phyloP scores from a whole-genome alignment of 768 basidiomycete genomes.

The Podaxis rugospora region DNA sequence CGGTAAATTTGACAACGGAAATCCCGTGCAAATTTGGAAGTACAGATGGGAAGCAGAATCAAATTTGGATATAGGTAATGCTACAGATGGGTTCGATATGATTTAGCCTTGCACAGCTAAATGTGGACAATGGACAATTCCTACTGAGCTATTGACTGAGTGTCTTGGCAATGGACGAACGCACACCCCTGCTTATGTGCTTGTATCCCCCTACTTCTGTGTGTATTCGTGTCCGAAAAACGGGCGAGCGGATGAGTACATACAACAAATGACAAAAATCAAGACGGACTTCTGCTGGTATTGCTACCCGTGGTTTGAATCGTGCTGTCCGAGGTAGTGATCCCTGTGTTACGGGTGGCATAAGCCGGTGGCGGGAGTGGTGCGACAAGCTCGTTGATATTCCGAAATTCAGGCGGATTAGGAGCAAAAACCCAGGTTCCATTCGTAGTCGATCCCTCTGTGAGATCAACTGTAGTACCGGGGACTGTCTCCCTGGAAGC shows the following conservation, averaged over 20 bases:
- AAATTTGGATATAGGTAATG: conserved; percentile 3
- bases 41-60: conserved; percentile 16
- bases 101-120: too few relatives aligned
- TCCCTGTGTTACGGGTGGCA: neutral
- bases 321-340: neutral
- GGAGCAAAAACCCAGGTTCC: neutral
- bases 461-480: neutral
- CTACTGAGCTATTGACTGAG: neutral
- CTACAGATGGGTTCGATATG: neutral
- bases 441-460: neutral
- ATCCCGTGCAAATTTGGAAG: conserved; percentile 18
- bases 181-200: neutral
- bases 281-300: neutral
- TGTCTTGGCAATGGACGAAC: neutral
- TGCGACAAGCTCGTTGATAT: conserved; percentile 7
- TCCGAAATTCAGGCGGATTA: neutral
- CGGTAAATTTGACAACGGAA: conserved; percentile 17
- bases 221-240: neutral
- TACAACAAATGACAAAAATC: neutral
- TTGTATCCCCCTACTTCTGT: neutral
- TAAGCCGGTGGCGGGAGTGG: conserved; percentile 1
- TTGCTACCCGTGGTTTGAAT: neutral
- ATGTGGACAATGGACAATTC: neutral
- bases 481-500: neutral
- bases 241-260: neutral